phyloP scores from a whole-genome alignment of 352 stramenopile genomes.

The Phytophthora pinifolia region DNA sequence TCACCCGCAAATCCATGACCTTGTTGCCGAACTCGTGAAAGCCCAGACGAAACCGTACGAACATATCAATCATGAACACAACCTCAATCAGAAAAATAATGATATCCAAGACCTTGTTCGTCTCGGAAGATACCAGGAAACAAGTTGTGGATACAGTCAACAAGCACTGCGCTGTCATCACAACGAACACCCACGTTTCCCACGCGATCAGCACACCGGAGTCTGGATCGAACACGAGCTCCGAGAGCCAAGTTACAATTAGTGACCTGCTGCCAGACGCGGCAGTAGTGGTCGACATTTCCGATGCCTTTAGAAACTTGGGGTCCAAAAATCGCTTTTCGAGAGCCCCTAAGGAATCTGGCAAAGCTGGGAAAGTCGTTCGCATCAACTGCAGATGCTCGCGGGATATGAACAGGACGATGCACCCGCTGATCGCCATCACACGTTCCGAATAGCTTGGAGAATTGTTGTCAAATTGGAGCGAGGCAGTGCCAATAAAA shows the following conservation, averaged over 20 bases:
- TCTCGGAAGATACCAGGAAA: constrained; percentile 24
- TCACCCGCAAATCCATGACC: constrained; percentile 46
- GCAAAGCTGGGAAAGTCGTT: constrained; percentile 30
- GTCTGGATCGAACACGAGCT: constrained; percentile 55
- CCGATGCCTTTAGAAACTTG: constrained; percentile 50
- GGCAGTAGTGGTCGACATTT: constrained; percentile 17
- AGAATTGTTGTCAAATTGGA: constrained; percentile 38
- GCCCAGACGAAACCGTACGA: constrained; percentile 45
- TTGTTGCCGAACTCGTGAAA: constrained; percentile 78
- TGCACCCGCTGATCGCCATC: constrained; percentile 50
- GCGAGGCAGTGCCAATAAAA: constrained; percentile 53
- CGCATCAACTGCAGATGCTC: constrained; percentile 49
- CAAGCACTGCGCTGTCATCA: constrained; percentile 52
- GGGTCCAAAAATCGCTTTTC: constrained; percentile 53
- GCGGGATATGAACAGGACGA: constrained; percentile 54
- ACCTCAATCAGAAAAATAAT: constrained; percentile 46
- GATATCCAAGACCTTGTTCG: constrained; percentile 16
- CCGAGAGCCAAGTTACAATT: constrained; percentile 12
- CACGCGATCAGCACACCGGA: constrained; percentile 46
- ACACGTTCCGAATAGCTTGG: constrained; percentile 52
- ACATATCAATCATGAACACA: constrained; percentile 57
- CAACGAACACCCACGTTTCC: constrained; percentile 60
- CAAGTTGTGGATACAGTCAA: constrained; percentile 52
- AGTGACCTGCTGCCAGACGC: constrained; percentile 5
- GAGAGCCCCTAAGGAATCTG: constrained; percentile 36